Evolutionary conservation across 78 protist species (phyloP).

Genomic region (Dictyostelium capitatum): DNA sequence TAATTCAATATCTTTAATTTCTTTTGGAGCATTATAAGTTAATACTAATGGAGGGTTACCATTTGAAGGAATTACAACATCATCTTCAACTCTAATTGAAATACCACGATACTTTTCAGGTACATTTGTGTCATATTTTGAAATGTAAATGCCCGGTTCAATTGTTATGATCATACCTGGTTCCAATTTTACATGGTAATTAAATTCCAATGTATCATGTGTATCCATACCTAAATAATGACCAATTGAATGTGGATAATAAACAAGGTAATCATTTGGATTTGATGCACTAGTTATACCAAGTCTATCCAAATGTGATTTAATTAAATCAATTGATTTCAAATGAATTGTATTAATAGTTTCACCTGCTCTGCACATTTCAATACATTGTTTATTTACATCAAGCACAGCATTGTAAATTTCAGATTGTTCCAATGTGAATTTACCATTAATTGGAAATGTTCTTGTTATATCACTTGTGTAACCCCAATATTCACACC

Average conservation of each 20-base stretch:
- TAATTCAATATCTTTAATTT: constrained; percentile 56
- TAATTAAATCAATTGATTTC: constrained; percentile 6
- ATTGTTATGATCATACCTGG: constrained; percentile 89
- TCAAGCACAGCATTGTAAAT: constrained; percentile 90
- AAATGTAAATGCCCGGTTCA: constrained; percentile 92
- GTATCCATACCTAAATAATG: constrained; percentile 93
- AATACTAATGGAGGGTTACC: constrained; percentile 24
- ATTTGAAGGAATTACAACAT: constrained; percentile 41
- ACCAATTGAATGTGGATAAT: constrained; percentile 89
- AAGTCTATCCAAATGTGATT: constrained; percentile 9
- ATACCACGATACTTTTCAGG: constrained; percentile 86
- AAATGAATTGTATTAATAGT: constrained; percentile 6
- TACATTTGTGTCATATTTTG: constrained; percentile 12
- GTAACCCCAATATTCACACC: constrained; percentile 88
- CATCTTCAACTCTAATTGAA: constrained; percentile 91
- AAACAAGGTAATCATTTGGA: background rate
- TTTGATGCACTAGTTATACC: constrained; percentile 7
- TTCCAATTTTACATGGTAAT: background rate
- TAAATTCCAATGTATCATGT: constrained; percentile 80
- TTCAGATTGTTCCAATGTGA: constrained; percentile 82
- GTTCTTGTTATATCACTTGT: constrained; percentile 92
- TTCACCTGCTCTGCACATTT: background rate
- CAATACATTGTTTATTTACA: constrained; percentile 70
- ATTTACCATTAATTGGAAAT: constrained; percentile 89
- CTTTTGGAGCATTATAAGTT: constrained; percentile 77